A percentile compares a stretch with the other conserved stretches of the same genome.
Conservation (phyloP, 2,329 filamentous ascomycete species). For the Xylaria sp. region DNA sequence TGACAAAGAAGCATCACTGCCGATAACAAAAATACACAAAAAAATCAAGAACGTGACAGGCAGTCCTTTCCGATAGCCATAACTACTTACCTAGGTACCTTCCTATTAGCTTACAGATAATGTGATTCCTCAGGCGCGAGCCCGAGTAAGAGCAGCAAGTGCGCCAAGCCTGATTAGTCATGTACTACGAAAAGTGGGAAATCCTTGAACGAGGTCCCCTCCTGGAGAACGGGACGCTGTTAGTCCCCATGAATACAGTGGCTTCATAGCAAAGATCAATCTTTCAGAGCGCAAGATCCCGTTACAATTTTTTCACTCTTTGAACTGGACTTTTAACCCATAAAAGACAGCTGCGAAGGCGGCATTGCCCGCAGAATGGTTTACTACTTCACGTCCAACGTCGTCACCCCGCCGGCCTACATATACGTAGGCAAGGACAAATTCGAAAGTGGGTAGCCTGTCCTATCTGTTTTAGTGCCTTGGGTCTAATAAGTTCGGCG, state of each 20-base stretch:
- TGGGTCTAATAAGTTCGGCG: slow-evolving; percentile 25
- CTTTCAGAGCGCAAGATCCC: not conserved
- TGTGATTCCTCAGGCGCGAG: too few species aligned
- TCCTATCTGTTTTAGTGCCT: not conserved
- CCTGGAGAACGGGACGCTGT: not conserved
- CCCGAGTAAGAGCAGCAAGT: not conserved
- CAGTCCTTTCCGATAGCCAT: too few species aligned
- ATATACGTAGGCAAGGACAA: slow-evolving; percentile 99
- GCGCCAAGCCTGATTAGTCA: not conserved
- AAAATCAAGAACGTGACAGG: too few species aligned
- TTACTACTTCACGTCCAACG: slow-evolving; percentile 92
- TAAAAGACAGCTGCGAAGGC: not conserved
- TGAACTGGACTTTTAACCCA: not conserved
- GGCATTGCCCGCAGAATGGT: slow-evolving; percentile 71
- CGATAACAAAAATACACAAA: too few species aligned
- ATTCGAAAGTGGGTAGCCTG: slow-evolving; percentile 81
- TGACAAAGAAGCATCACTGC: too few species aligned
- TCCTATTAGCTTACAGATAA: too few species aligned
- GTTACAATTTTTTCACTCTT: not conserved
- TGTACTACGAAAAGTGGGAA: not conserved
- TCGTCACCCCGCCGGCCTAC: slow-evolving; percentile 82
- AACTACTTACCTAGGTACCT: not conserved
- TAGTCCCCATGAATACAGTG: not conserved
- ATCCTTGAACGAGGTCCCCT: not conserved
- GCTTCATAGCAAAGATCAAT: not conserved